Evolutionary conservation across 139 green algal genomes (phyloP).

Genomic region (Volvox africanus): DNA sequence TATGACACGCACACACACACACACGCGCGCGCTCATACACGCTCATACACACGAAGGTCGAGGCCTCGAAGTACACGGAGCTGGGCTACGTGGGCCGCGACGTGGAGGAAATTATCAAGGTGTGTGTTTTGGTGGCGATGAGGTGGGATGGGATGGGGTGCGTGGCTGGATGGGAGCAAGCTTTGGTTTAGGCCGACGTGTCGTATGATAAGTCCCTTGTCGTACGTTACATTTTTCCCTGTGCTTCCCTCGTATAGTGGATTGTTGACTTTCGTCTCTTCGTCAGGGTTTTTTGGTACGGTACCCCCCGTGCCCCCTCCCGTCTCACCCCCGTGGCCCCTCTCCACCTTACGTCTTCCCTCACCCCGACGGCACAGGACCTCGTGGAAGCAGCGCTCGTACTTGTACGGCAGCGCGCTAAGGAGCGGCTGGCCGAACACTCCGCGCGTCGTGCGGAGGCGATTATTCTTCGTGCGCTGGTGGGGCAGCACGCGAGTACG

Average conservation of each 20-base stretch:
- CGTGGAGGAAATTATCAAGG: slow-evolving; percentile 95
- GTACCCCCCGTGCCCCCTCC: not conserved
- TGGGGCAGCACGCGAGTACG: slow-evolving; percentile 40
- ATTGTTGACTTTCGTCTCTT: too few relatives aligned
- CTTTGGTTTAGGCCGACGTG: too few relatives aligned
- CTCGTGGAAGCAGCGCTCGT: slow-evolving; percentile 90
- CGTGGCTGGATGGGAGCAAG: not conserved
- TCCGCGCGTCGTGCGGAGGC: slow-evolving; percentile 21
- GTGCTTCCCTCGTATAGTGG: too few relatives aligned
- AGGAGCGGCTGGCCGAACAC: slow-evolving; percentile 23
- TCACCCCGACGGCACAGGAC: slow-evolving; percentile 58
- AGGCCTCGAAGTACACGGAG: slow-evolving; percentile 99
- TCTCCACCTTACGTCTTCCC: not conserved
- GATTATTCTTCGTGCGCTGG: slow-evolving; percentile 50
- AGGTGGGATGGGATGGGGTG: not conserved
- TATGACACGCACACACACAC: too few relatives aligned
- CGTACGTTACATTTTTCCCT: too few relatives aligned
- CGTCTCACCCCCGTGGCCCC: not conserved
- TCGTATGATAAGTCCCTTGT: too few relatives aligned
- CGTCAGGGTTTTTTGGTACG: not conserved
- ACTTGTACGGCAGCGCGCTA: slow-evolving; percentile 74
- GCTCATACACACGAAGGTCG: slow-evolving; percentile 69
- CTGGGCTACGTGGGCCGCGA: slow-evolving; percentile 97
- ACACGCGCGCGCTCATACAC: too few relatives aligned
- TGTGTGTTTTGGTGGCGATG: not conserved